Conservation (phyloP, 1,139 yeast species). For the Hansenula lynferdii region DNA sequence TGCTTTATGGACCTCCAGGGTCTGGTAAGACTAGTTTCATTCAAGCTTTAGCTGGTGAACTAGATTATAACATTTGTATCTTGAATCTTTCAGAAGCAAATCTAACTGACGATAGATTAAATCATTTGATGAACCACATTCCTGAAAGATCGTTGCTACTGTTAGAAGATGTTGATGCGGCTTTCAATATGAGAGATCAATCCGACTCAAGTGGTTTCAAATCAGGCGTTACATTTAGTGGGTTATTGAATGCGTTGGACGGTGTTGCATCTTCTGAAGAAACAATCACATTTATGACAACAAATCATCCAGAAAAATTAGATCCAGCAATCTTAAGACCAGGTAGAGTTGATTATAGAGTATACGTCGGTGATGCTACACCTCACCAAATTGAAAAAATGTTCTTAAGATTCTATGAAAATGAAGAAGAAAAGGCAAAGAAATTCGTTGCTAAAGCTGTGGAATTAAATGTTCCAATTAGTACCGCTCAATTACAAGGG, state of each 20-base stretch:
- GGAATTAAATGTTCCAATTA: constrained; percentile 53
- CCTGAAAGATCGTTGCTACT: constrained; percentile 84
- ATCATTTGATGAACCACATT: constrained; percentile 92
- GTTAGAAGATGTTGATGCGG: constrained; percentile 94
- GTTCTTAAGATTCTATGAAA: constrained; percentile 85
- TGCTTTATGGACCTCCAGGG: constrained; percentile 97
- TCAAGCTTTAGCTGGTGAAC: constrained; percentile 94
- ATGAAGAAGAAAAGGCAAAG: constrained; percentile 54
- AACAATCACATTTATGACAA: constrained; percentile 94
- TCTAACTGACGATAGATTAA: constrained; percentile 88
- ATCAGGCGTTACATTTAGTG: constrained; percentile 96
- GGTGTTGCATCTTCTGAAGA: constrained; percentile 99
- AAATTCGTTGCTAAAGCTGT: constrained; percentile 52
- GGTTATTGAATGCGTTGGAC: constrained; percentile 87
- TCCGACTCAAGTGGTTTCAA: constrained; percentile 67
- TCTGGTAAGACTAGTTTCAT: constrained; percentile 95
- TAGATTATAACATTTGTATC: constrained; percentile 93
- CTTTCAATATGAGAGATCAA: constrained; percentile 80
- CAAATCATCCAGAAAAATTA: constrained; percentile 90
- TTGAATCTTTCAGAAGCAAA: constrained; percentile 87
- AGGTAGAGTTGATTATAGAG: constrained; percentile 88
- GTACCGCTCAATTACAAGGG: constrained; percentile 96
- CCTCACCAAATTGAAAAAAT: constrained; percentile 71
- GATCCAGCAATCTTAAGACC: constrained; percentile 84
- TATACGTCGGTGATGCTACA: constrained; percentile 79